Base-by-base conservation (phyloP, 1,139 yeast species). In the Yamadazyma blattariae region DNA sequence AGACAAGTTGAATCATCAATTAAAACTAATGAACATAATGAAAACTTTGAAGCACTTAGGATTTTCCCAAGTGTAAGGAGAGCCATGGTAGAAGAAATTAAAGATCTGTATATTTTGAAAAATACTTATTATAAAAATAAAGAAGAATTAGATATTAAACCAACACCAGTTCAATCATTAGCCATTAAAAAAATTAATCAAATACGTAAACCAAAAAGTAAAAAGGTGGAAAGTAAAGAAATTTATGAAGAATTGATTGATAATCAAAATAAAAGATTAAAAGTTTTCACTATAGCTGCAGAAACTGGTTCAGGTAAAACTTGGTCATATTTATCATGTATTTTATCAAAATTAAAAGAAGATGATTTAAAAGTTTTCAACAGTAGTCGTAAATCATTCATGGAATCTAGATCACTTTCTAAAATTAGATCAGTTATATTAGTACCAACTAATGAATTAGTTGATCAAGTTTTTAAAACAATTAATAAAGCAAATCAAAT, bases 231-330 rank as follows among this genome's bases (percentile, higher is more conserved):
- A 29, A 38, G 50, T 21, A 41, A 46, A 25, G 51, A 52, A 9
- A 58, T 64, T 16, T 5, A 7, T 17, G 19, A 17, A 17, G 67
- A 61, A 24, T 50, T 64, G 40, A 53, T 56, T 35, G 43, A 48
- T 26, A 67, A 68, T 37, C 67, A 64, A 41, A 39, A 40, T 20
- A 59, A 56, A 13, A 67, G 71, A 40, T 58, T 79, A 29, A 80
- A 80, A 46, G 73, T 83, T 0, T 88, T 79, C 61, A 79, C 95
- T 3, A 59, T 92, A 38, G 97, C 97, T 2, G 96, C 97, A 2
- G 97, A 92, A 55, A 92, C 98, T 0, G 98, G 97, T 0, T 83
- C 95, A 0, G 97, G 98, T 7, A 92, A 92, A 56, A 92, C 98
- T 0, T 79, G 96, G 79, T 89, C 97, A 0, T 92, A 90, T 53